A percentile compares a stretch with the other conserved stretches of the same genome.
Conservation (phyloP, 2,329 filamentous ascomycete genomes). For the Trichoderma brevicompactum region DNA sequence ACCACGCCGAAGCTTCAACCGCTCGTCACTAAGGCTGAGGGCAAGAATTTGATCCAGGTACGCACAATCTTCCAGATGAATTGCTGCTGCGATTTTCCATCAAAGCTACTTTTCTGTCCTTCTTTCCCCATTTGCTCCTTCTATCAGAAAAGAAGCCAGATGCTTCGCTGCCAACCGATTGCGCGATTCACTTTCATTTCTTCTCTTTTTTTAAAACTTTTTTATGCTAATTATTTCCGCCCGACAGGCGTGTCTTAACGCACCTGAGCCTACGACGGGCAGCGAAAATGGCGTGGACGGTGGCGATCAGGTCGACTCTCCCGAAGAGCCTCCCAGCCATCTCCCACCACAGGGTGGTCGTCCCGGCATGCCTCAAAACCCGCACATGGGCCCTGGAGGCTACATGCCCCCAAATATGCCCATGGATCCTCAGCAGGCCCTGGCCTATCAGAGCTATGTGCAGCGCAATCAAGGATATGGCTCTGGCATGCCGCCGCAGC, state of each 20-base stretch:
- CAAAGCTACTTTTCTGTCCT: neutral
- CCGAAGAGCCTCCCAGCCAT: conserved; percentile 82
- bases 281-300: conserved; percentile 82
- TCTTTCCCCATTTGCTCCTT: too few species aligned
- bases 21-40: conserved; percentile 95
- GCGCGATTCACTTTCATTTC: neutral
- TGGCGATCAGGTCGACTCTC: conserved; percentile 79
- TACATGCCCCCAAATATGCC: conserved; percentile 66
- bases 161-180: neutral
- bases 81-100: neutral
- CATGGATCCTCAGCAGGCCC: conserved; percentile 75
- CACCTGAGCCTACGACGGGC: conserved; percentile 83
- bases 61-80: conserved; percentile 35
- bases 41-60: conserved; percentile 99
- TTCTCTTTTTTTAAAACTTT: conserved; percentile 8
- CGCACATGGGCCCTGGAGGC: conserved; percentile 66
- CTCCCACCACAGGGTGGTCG: conserved; percentile 65
- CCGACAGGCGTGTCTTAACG: conserved; percentile 89
- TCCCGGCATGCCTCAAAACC: conserved; percentile 68
- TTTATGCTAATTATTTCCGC: conserved; percentile 41
- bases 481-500: conserved; percentile 78
- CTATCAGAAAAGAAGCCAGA: neutral
- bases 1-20: conserved; percentile 98
- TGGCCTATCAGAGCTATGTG: conserved; percentile 84
- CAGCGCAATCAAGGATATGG: conserved; percentile 70